Percentiles rank a stretch among this genome's conserved stretches.
phyloP scores from a whole-genome alignment of 2,329 filamentous ascomycete species.

The Xylaria sp. region DNA sequence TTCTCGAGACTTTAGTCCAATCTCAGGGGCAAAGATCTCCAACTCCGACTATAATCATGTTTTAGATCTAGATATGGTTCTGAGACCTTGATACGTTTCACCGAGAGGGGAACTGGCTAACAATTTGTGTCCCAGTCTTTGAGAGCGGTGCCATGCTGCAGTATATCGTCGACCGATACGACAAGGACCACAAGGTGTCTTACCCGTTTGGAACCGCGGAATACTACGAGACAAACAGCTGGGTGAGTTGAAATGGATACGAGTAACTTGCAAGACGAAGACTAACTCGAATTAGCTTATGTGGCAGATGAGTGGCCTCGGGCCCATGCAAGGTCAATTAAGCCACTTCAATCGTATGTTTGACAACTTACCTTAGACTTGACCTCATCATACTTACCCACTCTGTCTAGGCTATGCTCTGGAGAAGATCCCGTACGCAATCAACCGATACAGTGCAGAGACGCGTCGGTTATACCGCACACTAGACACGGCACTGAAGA shows the following conservation, averaged over 20 bases:
- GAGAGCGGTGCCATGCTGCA: conserved; percentile 86
- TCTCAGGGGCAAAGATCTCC: neutral
- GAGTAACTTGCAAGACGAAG: neutral
- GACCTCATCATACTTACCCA: conserved; percentile 9
- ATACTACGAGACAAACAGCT: conserved; percentile 82
- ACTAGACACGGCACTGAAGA: conserved; percentile 75
- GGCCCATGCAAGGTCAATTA: conserved; percentile 85
- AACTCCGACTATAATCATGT: neutral
- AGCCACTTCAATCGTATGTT: conserved; percentile 79
- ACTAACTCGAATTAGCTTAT: conserved; percentile 58
- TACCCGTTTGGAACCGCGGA: conserved; percentile 79
- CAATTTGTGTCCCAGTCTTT: conserved; percentile 64
- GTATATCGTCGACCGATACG: conserved; percentile 85
- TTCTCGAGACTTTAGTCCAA: neutral
- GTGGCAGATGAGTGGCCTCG: conserved; percentile 82
- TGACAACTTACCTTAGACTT: neutral
- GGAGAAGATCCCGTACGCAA: conserved; percentile 82
- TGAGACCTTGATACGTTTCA: neutral
- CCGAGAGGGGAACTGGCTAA: neutral
- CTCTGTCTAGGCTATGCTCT: conserved; percentile 72
- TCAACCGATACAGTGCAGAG: conserved; percentile 85
- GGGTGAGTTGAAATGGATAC: conserved; percentile 58
- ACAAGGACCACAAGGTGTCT: conserved; percentile 82
- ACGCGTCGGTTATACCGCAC: conserved; percentile 83
- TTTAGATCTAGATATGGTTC: neutral